These are phyloP conservation scores for Gossypium lobatum DNA, from an alignment of 441 rosid species.

Conservation along the genomic window DNA sequence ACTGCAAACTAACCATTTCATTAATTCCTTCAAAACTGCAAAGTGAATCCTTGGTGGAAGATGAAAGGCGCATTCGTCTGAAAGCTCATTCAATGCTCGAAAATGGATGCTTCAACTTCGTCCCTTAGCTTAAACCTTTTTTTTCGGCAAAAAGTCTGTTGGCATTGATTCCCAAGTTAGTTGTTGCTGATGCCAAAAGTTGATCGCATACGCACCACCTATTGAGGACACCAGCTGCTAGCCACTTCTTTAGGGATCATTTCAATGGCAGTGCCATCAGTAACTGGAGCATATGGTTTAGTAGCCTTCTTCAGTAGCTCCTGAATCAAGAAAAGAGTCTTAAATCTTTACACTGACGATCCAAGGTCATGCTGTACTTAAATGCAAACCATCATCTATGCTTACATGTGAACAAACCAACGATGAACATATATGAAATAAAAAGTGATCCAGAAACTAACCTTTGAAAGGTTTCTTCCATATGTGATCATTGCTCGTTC, in stretches of 20 bases:
- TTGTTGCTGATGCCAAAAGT: conserved; percentile 47
- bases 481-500: conserved; percentile 64
- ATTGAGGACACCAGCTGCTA: conserved; percentile 44
- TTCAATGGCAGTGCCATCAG: conserved; percentile 39
- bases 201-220: conserved; percentile 31
- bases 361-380: background rate
- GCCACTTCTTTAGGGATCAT: conserved; percentile 33
- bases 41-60: too few species aligned
- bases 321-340: conserved; percentile 30
- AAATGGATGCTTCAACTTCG: background rate
- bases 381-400: background rate
- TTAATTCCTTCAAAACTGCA: too few species aligned
- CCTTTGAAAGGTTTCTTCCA: conserved; percentile 54
- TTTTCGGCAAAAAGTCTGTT: background rate
- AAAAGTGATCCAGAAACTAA: conserved; percentile 20
- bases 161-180: conserved; percentile 7
- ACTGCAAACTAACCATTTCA: too few species aligned
- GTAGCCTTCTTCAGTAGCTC: conserved; percentile 62
- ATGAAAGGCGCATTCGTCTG: background rate
- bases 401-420: background rate
- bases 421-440: conserved; percentile 1
- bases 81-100: background rate
- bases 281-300: conserved; percentile 70
- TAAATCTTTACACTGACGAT: background rate
- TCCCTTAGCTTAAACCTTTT: background rate